phyloP scores from a whole-genome alignment of 2,329 filamentous ascomycete genomes.

The Colletotrichum lini region DNA sequence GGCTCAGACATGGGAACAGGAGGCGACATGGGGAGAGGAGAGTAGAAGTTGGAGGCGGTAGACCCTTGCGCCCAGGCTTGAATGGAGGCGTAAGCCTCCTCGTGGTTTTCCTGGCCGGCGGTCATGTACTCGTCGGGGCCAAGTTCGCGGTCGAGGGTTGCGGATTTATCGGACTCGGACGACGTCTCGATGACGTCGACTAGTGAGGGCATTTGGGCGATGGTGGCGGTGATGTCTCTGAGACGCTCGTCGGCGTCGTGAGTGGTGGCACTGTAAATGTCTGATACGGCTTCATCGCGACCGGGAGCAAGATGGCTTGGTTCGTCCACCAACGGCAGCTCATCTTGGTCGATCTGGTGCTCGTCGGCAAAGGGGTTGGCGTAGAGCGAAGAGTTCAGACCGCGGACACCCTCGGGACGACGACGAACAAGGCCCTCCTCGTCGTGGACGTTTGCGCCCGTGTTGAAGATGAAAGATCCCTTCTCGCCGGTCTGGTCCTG shows the following conservation, averaged over 20 bases:
- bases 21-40: slow-evolving; percentile 69
- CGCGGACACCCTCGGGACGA: slow-evolving; percentile 61
- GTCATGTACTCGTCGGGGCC: slow-evolving; percentile 67
- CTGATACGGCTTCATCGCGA: slow-evolving; percentile 64
- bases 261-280: slow-evolving; percentile 72
- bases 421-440: slow-evolving; percentile 65
- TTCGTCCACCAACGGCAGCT: slow-evolving; percentile 52
- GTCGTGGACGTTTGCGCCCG: slow-evolving; percentile 62
- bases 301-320: slow-evolving; percentile 60
- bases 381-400: slow-evolving; percentile 62
- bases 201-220: slow-evolving; percentile 48
- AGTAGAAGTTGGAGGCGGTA: slow-evolving; percentile 68
- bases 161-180: slow-evolving; percentile 36
- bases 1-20: slow-evolving; percentile 65
- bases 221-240: slow-evolving; percentile 43
- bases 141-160: slow-evolving; percentile 50
- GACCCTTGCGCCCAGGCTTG: slow-evolving; percentile 75
- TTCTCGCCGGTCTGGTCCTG: slow-evolving; percentile 66
- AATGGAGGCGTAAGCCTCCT: slow-evolving; percentile 71
- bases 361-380: slow-evolving; percentile 74
- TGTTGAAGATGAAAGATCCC: slow-evolving; percentile 72
- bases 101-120: slow-evolving; percentile 61
- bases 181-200: slow-evolving; percentile 49
- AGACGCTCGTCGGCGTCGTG: slow-evolving; percentile 50
- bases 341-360: slow-evolving; percentile 66